Base-by-base conservation (phyloP, 495 filamentous ascomycete species). In the Podospora fimiseda region DNA sequence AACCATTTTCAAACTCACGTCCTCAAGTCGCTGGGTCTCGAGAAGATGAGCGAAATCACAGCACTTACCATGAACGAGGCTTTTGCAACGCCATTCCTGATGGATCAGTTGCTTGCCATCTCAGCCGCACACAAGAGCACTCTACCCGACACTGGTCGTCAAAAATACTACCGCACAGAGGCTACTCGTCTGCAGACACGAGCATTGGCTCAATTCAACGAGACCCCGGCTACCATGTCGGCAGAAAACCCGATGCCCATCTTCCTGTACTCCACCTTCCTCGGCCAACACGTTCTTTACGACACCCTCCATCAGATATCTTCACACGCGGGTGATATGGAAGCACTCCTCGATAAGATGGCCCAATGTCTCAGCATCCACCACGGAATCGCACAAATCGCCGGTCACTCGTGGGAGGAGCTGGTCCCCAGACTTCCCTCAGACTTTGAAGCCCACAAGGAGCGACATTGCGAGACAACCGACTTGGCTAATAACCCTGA, bases 51-150 rank as follows among this genome's bases (percentile, higher is more conserved):
- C n/a, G n/a, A n/a, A n/a, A n/a, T n/a, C n/a, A n/a, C n/a, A n/a
- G n/a, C n/a, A n/a, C n/a, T n/a, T n/a, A n/a, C 51, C 7, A 30
- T 58, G 14, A 38, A 55, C 4, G 55, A 63, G n/a, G 61, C 60
- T 1, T 57, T 77, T 15, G 24, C 51, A 13, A 57, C 60, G 7
- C 68, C 73, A 2, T 77, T 66, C 51, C 65, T 77, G 2, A 68
- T 75, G 68, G 68, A 74, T 50, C 58, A 74, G 50, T 11, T 73
- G 6, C 64, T 79, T 3, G 72, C 73, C 5, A 52, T 77, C 19
- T 61, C 70, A 18, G 71, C 74, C 8, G 54, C 74, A 3, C 71
- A 78, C 48, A 53, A 68, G 37, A 72, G 70, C 52, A 61, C 55
- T 2, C 11, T 50, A 2, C 51, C 36, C 6, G 59, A 59, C 27